Evolutionary conservation across 257 asterid species (phyloP), one percentile per base, ranked within the genome.

Genomic region (Avicennia marina): DNA sequence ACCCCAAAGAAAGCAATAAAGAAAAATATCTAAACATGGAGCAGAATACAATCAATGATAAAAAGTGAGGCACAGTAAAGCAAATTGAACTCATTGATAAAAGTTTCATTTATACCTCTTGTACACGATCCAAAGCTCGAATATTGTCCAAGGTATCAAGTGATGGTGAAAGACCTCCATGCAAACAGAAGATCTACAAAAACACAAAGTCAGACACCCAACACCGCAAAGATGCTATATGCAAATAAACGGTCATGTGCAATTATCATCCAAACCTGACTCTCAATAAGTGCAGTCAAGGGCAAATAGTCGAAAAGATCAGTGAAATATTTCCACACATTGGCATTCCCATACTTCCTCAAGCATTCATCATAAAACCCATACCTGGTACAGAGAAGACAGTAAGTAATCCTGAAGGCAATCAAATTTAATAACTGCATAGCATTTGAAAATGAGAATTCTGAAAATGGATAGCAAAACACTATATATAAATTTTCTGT

Each of bases 111-210:
- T 15, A 25, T 76, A 88, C 95, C 95, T 88, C 98, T 64, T 91
- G 98, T 72, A 88, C 81, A 69, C 98, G 98, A 54, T 91, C 98
- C 67, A 91, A 70, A 13, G 94, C 75, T 62, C 98, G 94, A 57
- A 91, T 73, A 54, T 91, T 91, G 76, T 91, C 98, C 17, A 91
- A 80, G 53, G 98, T 91, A 71, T 91, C 98, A 67, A 88, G 85
- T 56, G 98, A 91, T 18, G 98, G 98, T 54, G 98, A 91, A 67
- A 91, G 96, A 45, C 98, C 98, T 42, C 98, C 96, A 69, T 91
- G 98, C 85, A 91, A 83, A 77, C 98, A 91, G 78, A 91, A 91
- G 58, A 91, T 45, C 95, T 91, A 56, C 66, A 73, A 69, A 26
- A 53, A 47, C 40, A 63, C 61, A 45, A 51, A 24, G 31, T 34